These are phyloP conservation scores for Fusarium sterilihyphosum DNA, from an alignment of 2,329 filamentous ascomycete genomes.

Conservation along the genomic window DNA sequence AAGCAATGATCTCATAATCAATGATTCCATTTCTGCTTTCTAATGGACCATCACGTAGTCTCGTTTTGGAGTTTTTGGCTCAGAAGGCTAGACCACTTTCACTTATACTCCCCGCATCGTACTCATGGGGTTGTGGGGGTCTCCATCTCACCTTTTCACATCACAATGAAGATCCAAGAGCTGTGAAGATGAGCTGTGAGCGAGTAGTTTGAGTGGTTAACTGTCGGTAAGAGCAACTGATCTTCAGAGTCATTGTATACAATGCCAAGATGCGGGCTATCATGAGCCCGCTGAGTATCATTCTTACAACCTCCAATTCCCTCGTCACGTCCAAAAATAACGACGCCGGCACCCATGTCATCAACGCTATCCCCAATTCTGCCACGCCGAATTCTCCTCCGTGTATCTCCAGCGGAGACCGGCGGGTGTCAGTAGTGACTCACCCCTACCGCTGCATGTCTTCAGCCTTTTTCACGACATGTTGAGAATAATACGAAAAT, in stretches of 20 bases:
- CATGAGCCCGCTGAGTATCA: background rate
- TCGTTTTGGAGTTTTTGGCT: background rate
- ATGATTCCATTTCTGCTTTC: background rate
- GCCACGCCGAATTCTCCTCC: constrained; percentile 28
- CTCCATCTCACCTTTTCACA: background rate
- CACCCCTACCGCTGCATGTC: constrained; percentile 11
- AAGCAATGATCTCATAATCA: background rate
- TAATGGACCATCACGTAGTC: background rate
- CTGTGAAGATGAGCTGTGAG: background rate
- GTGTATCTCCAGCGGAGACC: constrained; percentile 11
- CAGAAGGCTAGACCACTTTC: background rate
- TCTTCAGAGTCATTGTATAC: background rate
- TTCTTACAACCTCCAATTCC: background rate
- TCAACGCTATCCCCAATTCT: constrained; percentile 34
- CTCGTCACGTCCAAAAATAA: background rate
- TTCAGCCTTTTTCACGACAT: background rate
- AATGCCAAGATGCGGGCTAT: background rate
- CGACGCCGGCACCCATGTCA: background rate
- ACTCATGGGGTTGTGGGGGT: background rate
- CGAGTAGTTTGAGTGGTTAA: no score
- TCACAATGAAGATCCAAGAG: background rate
- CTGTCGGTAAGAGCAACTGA: background rate
- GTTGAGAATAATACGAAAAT: background rate
- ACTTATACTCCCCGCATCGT: background rate
- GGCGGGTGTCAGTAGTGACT: constrained; percentile 26